Base-by-base conservation (phyloP, 2,329 filamentous ascomycete genomes). In the Aspergillus ruber region DNA sequence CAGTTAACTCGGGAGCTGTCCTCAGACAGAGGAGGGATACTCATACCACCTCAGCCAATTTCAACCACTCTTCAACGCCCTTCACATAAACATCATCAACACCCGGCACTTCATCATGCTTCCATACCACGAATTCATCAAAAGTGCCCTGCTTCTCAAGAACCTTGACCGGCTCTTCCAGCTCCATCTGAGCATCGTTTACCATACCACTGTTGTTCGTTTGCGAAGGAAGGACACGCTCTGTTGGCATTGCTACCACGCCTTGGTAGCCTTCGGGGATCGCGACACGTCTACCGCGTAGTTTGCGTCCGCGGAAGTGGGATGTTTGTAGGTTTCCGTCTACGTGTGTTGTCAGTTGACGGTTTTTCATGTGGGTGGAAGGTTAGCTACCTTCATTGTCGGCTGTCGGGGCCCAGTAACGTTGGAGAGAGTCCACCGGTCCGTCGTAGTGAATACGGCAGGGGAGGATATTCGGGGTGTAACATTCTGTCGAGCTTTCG, bases 391-490 rank as follows among this genome's bases (percentile, higher is more conserved):
- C 62, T 60, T 76, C 61, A 65, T 66, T 55, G 53, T 73, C 67
- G 21, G 67, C 63, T 25, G 62, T 67, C 0, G 88, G 86, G 5
- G 72, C 75, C 89, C 90, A 96, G 63, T 88, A 89, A 39, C 82
- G 74, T 18, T 79, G 67, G 4, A 79, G 72, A 1, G 81, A 74
- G 44, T 83, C 78, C 46, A 91, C 74, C 1, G 82, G 75, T 1
- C 90, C 90, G 57, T 86, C 81, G 66, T 94, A 85, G 58, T 90
- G 79, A 61, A 96, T 81, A 46, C 82, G 80, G 59, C 88, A 93
- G 3, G 90, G 90, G 12, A 96, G 76, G 17, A 95, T 72, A 60
- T 95, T 85, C 3, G 85, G 80, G 0, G 75, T 80, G 46, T 74
- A 74, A 50, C 75, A 74, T 13, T 54, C 50, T 4, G 49, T 51